Evolutionary conservation across 1,284 basidiomycete genomes (phyloP).

Genomic region (Ceratobasidium sp.): DNA sequence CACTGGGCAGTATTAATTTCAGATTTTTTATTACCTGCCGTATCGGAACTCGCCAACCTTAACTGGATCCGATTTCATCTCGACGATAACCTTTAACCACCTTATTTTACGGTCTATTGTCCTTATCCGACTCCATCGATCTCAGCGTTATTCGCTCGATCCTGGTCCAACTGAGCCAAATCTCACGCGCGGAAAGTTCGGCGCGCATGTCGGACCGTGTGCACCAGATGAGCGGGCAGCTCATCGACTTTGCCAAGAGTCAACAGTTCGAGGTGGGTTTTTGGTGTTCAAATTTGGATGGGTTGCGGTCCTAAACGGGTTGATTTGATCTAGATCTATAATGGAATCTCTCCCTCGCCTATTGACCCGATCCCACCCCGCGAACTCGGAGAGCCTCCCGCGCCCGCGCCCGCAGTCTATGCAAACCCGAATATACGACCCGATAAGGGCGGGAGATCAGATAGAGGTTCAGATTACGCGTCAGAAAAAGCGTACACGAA

Average conservation of each 20-base stretch:
- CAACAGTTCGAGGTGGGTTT: conserved; percentile 37
- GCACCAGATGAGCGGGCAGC: conserved; percentile 3
- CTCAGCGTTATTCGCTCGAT: conserved; percentile 33
- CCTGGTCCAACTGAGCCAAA: conserved; percentile 26
- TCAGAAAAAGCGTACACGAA: conserved; percentile 27
- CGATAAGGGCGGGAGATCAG: background rate
- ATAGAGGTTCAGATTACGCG: background rate
- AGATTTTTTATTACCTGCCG: background rate
- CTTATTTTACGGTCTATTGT: background rate
- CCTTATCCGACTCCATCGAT: background rate
- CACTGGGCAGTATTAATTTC: background rate
- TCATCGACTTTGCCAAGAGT: conserved; percentile 40
- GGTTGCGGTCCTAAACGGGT: background rate
- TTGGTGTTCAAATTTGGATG: background rate
- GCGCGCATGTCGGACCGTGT: conserved; percentile 2
- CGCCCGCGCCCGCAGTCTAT: background rate
- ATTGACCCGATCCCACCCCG: conserved; percentile 30
- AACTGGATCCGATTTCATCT: background rate
- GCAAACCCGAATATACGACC: conserved; percentile 14
- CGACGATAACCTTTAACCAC: background rate
- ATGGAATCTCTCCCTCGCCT: conserved; percentile 33
- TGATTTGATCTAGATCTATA: conserved; percentile 17
- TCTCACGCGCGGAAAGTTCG: background rate
- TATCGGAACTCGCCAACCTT: background rate
- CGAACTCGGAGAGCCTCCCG: background rate